Evolutionary conservation across 768 basidiomycete genomes (phyloP).

Genomic region (Russula abietina): DNA sequence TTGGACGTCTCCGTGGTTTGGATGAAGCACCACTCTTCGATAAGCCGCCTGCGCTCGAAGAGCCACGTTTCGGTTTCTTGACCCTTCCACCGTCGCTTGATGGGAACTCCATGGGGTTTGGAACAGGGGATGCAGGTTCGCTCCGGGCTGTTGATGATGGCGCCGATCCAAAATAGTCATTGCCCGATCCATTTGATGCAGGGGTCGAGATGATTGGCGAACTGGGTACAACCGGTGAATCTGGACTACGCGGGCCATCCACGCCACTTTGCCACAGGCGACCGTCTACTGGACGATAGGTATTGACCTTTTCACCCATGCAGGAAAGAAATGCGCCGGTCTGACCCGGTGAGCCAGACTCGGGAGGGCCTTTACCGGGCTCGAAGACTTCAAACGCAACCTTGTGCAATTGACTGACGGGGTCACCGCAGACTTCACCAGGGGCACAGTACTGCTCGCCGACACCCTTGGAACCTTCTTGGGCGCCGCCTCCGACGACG

Average conservation of each 20-base stretch:
- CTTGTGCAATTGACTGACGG: slow-evolving; percentile 94
- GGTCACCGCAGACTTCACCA: slow-evolving; percentile 88
- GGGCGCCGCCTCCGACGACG: slow-evolving; percentile 85
- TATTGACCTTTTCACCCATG: slow-evolving; percentile 91
- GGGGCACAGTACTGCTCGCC: slow-evolving; percentile 76
- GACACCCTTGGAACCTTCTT: slow-evolving; percentile 80
- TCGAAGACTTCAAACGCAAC: slow-evolving; percentile 91
- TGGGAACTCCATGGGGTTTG: slow-evolving; percentile 57
- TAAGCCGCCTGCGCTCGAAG: slow-evolving; percentile 62
- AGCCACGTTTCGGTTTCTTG: slow-evolving; percentile 70
- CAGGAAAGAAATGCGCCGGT: slow-evolving; percentile 84
- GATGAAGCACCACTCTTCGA: slow-evolving; percentile 47
- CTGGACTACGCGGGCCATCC: slow-evolving; percentile 40
- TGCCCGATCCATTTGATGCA: slow-evolving; percentile 42
- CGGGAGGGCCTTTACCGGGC: slow-evolving; percentile 57
- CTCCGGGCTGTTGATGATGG: slow-evolving; percentile 42
- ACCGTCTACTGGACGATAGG: slow-evolving; percentile 77
- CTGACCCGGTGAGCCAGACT: slow-evolving; percentile 69
- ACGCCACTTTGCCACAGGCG: slow-evolving; percentile 53
- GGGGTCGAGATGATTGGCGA: slow-evolving; percentile 67
- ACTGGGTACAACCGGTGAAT: slow-evolving; percentile 46
- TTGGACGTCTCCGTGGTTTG: slow-evolving; percentile 63
- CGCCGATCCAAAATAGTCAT: slow-evolving; percentile 61
- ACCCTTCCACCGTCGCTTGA: slow-evolving; percentile 83
- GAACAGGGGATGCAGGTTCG: slow-evolving; percentile 55